Conservation (phyloP, 1,139 yeast species). For the Keqinozyma sinolaborantium region DNA sequence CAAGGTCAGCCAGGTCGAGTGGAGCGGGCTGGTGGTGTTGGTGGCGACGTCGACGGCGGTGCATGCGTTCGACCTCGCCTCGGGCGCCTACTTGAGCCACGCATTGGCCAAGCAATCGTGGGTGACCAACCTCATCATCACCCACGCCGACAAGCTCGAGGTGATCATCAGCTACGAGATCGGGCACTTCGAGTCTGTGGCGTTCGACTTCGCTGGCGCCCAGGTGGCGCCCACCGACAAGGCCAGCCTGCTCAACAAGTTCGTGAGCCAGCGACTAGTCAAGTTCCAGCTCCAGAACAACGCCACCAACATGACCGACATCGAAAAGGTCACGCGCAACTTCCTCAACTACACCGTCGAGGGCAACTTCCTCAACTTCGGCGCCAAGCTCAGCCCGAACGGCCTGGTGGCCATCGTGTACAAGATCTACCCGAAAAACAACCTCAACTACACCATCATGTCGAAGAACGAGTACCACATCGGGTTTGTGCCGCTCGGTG, state of each 20-base stretch:
- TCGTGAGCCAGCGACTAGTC: conserved; percentile 19
- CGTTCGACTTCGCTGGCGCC: conserved; percentile 5
- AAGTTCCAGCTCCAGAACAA: conserved; percentile 25
- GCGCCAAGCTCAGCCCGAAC: conserved; percentile 16
- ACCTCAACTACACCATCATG: conserved; percentile 25
- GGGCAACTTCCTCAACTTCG: conserved; percentile 26
- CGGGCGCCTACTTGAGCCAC: background rate
- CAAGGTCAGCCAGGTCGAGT: conserved; percentile 4
- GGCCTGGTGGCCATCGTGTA: conserved; percentile 24
- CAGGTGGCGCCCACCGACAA: conserved; percentile 10
- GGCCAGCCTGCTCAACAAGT: conserved; percentile 11
- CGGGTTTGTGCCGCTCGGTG: conserved; percentile 14
- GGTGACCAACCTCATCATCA: background rate
- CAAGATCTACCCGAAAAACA: conserved; percentile 26
- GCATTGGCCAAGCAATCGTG: background rate
- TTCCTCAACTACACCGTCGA: conserved; percentile 21
- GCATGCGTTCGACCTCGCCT: background rate
- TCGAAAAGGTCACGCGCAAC: conserved; percentile 13
- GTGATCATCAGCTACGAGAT: conserved; percentile 21
- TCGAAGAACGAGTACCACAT: conserved; percentile 23
- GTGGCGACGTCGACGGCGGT: background rate
- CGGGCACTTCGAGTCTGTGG: conserved; percentile 23
- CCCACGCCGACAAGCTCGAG: conserved; percentile 1
- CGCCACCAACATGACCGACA: conserved; percentile 12
- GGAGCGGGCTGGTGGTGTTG: conserved; percentile 1